Evolutionary conservation across 805 yeast species (phyloP), one percentile per base, ranked within the genome.

Genomic region (Peterozyma toletana): DNA sequence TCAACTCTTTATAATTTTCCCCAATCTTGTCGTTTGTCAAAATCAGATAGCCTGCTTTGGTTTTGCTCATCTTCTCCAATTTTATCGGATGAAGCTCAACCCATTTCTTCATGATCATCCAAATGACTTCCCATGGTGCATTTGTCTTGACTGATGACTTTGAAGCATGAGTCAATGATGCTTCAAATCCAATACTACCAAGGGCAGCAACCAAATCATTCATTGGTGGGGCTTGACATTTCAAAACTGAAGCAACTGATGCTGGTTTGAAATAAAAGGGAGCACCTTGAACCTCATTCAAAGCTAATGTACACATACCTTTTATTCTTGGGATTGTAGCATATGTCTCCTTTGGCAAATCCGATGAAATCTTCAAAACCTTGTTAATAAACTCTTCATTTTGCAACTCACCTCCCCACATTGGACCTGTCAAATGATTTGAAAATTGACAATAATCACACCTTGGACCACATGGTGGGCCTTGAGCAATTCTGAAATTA

Each of bases 251-350:
- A 0, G 95, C 77, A 36, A 91, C 52, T 44, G 78, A 77, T 48
- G 88, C 83, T 33, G 95, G 85, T 45, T 85, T 79, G 66, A 91
- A 82, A 63, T 88, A 93, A 58, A 93, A 89, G 27, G 90, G 95
- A 0, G 75, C 58, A 17, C 75, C 68, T 3, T 53, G 56, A 35
- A 91, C 56, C 61, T 93, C 99, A 50, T 74, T 74, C 35, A 60
- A 56, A 5, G 97, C 98, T 56, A 91, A 67, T 0, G 93, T 86
- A 30, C 89, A 66, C 98, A 93, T 93, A 11, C 98, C 98, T 59
- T 80, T 80, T 37, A 93, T 86, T 58, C 99, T 73, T 46, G 85
- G 83, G 18, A 75, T 70, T 0, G 99, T 93, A 39, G 83, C 84
- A 60, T 87, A 93, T 0, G 75, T 69, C 5, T 70, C 74, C 27